phyloP scores from a whole-genome alignment of 2,329 filamentous ascomycete genomes.

The Trichoderma koningiopsis region DNA sequence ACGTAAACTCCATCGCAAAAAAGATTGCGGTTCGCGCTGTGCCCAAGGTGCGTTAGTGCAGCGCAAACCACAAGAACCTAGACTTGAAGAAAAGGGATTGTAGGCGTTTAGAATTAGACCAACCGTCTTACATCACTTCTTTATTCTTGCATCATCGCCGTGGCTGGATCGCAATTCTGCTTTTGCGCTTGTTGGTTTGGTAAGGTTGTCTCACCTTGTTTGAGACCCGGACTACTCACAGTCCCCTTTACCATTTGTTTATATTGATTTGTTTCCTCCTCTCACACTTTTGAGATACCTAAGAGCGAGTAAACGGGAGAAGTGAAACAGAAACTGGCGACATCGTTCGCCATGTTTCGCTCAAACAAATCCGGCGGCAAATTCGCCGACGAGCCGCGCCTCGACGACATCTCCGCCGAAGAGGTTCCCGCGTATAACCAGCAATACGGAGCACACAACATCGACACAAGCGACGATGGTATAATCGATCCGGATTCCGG shows the following conservation, averaged over 20 bases:
- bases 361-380: slow-evolving; percentile 21
- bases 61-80: background rate
- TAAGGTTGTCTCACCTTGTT: background rate
- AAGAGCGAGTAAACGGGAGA: background rate
- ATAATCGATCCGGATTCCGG: slow-evolving; percentile 62
- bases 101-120: background rate
- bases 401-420: slow-evolving; percentile 29
- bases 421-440: slow-evolving; percentile 24
- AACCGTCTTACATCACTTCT: slow-evolving; percentile 7
- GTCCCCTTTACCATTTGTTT: background rate
- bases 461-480: slow-evolving; percentile 40
- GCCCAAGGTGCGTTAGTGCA: slow-evolving; percentile 24
- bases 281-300: background rate
- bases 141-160: slow-evolving; percentile 23
- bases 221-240: background rate
- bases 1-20: background rate
- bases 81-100: background rate
- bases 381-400: slow-evolving; percentile 22
- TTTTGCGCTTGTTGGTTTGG: slow-evolving; percentile 2
- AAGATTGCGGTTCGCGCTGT: slow-evolving; percentile 22
- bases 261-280: background rate
- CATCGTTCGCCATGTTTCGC: slow-evolving; percentile 16
- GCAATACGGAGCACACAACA: slow-evolving; percentile 24
- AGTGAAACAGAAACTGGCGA: background rate
- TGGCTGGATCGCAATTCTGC: slow-evolving; percentile 12